Conservation (phyloP, 495 filamentous ascomycete species). For the Cercophora newfieldiana region DNA sequence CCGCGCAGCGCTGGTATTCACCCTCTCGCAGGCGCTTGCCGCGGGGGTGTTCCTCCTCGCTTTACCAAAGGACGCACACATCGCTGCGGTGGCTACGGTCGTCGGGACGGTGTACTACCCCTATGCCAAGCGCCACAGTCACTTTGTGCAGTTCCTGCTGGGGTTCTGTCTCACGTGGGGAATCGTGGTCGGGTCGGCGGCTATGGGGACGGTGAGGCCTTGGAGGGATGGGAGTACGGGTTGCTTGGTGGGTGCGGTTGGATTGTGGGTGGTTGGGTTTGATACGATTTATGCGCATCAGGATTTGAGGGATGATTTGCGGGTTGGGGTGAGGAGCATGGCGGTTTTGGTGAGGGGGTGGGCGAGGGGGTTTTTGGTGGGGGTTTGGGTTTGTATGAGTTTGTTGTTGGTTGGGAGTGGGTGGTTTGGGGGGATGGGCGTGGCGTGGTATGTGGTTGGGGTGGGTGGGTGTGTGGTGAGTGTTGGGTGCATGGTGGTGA, state of each 20-base stretch:
- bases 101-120: conserved; percentile 41
- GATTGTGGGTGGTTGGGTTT: conserved; percentile 41
- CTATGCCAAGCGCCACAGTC: conserved; percentile 43
- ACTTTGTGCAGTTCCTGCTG: conserved; percentile 43
- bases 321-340: conserved; percentile 38
- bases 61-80: not conserved
- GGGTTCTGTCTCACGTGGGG: conserved; percentile 40
- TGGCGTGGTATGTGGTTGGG: conserved; percentile 31
- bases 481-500: conserved; percentile 38
- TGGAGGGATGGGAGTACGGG: conserved; percentile 24
- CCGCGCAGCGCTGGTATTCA: conserved; percentile 37
- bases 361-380: conserved; percentile 35
- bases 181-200: conserved; percentile 31
- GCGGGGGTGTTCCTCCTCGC: conserved; percentile 25
- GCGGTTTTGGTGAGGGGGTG: conserved; percentile 39
- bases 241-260: conserved; percentile 28
- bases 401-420: conserved; percentile 29
- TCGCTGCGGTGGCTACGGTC: conserved; percentile 33
- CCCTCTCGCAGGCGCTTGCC: conserved; percentile 26
- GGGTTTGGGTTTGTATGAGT: conserved; percentile 28
- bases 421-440: conserved; percentile 25
- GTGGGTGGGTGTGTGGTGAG: conserved; percentile 31
- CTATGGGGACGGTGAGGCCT: not conserved
- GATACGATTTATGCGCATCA: conserved; percentile 49
- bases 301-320: conserved; percentile 39